These are phyloP conservation scores for Peterozyma toletana DNA, from an alignment of 805 yeast genomes.

Conservation along the genomic window DNA sequence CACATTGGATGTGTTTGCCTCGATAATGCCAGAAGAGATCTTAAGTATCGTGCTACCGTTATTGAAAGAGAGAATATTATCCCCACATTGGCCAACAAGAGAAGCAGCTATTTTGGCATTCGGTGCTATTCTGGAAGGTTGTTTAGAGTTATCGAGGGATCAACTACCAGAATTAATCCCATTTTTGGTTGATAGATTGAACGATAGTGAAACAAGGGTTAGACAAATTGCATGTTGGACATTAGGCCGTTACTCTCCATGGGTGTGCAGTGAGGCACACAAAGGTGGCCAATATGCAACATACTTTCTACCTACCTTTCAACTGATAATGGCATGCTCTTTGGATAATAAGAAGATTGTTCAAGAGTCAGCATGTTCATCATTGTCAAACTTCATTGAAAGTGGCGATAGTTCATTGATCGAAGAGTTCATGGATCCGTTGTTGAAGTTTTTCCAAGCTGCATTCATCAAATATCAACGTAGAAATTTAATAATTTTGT, in stretches of 20 bases:
- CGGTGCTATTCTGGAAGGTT: constrained; percentile 93
- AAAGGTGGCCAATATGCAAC: constrained; percentile 54
- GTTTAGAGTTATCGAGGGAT: constrained; percentile 60
- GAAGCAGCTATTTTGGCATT: constrained; percentile 92
- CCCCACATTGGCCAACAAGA: constrained; percentile 78
- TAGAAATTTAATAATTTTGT: constrained; percentile 72
- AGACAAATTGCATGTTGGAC: constrained; percentile 97
- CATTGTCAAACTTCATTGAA: constrained; percentile 80
- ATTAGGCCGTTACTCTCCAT: constrained; percentile 70
- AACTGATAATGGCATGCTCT: constrained; percentile 67
- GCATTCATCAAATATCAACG: constrained; percentile 78
- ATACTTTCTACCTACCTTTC: constrained; percentile 71
- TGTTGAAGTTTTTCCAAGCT: constrained; percentile 60
- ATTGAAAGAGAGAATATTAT: constrained; percentile 60
- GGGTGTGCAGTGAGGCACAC: constrained; percentile 72
- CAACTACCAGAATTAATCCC: constrained; percentile 80
- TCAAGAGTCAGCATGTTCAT: constrained; percentile 91
- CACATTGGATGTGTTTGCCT: constrained; percentile 75
- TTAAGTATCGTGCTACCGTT: constrained; percentile 65
- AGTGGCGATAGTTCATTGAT: constrained; percentile 58
- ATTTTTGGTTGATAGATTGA: constrained; percentile 71
- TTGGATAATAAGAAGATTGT: constrained; percentile 84
- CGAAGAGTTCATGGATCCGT: constrained; percentile 54
- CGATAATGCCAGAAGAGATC: constrained; percentile 59
- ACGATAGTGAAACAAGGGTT: constrained; percentile 74